A percentile compares a stretch with the other conserved stretches of the same genome.
Conservation (phyloP, 352 stramenopile genomes). For the Elongisporangium undulatum region DNA sequence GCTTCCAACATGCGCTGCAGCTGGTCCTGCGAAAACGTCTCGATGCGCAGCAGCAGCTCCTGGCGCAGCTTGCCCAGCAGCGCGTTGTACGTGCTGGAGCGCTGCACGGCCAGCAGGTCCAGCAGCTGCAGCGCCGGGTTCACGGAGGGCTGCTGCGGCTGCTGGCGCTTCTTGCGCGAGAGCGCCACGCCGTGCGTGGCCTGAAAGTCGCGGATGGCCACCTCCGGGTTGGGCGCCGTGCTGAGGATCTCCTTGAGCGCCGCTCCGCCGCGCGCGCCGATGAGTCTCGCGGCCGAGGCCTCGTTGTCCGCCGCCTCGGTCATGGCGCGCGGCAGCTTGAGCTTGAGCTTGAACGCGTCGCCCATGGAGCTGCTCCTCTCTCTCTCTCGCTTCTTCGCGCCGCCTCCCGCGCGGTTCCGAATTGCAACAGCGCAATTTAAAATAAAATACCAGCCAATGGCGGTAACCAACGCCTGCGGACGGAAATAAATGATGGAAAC, state of each 20-base stretch:
- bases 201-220: constrained; percentile 82
- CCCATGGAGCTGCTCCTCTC: constrained; percentile 27
- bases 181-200: constrained; percentile 45
- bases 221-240: constrained; percentile 78
- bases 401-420: background rate
- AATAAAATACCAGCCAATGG: background rate
- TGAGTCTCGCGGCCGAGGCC: constrained; percentile 31
- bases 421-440: constrained; percentile 2
- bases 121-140: constrained; percentile 67
- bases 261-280: constrained; percentile 66
- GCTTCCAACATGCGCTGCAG: constrained; percentile 66
- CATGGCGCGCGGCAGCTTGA: constrained; percentile 42
- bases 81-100: constrained; percentile 62
- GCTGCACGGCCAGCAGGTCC: constrained; percentile 62
- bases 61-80: constrained; percentile 60
- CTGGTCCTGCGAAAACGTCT: constrained; percentile 62
- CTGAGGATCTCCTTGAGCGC: constrained; percentile 79
- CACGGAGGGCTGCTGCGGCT: constrained; percentile 18
- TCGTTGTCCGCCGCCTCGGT: constrained; percentile 17
- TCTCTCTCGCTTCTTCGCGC: constrained; percentile 1
- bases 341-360: constrained; percentile 58
- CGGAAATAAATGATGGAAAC: background rate
- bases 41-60: constrained; percentile 74
- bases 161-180: constrained; percentile 6
- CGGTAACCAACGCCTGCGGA: background rate